Base-by-base conservation (phyloP, 306 rosid species). In the Rubus idaeus region DNA sequence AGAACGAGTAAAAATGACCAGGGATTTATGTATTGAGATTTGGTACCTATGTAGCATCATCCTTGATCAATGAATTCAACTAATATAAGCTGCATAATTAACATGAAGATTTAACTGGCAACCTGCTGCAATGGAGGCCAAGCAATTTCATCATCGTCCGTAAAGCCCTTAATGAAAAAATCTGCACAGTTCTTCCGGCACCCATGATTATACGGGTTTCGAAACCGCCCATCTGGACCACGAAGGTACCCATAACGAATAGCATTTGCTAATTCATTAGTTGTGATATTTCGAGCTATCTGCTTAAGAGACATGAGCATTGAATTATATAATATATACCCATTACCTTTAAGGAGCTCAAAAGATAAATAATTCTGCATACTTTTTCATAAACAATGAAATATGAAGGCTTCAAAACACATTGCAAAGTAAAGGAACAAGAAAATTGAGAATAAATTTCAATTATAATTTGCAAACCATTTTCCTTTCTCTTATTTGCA, bases 251-350 rank as follows among this genome's bases (percentile, higher is more conserved):
- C 90, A 41, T 95, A 92, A 3, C 97, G 97, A 74, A 80, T 6
- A 7, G 91, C 87, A 71, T 94, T 94, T 47, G 93, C 95, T 51
- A 84, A 10, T 82, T 94, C 98, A 40, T 92, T 92, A 18, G 97
- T 92, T 30, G 98, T 94, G 86, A 94, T 82, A 84, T 94, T 94
- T 73, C 90, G 95, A 77, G 97, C 95, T 75, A 94, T 87, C 98
- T 92, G 91, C 82, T 75, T 76, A 17, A 80, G 16, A 53, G 63
- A 75, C 52, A 83, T 65, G 77, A 84, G 73, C 60, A 74, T 6
- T 63, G 6, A 30, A 67, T 65, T 45, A 70, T 58, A 13, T 56
- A 26, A 42, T 62, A 57, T 67, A 60, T 52, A 71, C 63, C 55
- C 71, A 68, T 72, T 44, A 70, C 60, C 70, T 71, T 5, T 30